A percentile compares a stretch with the other conserved stretches of the same genome.
phyloP scores from a whole-genome alignment of 2,329 filamentous ascomycete species.

The Fusarium drepaniforme region DNA sequence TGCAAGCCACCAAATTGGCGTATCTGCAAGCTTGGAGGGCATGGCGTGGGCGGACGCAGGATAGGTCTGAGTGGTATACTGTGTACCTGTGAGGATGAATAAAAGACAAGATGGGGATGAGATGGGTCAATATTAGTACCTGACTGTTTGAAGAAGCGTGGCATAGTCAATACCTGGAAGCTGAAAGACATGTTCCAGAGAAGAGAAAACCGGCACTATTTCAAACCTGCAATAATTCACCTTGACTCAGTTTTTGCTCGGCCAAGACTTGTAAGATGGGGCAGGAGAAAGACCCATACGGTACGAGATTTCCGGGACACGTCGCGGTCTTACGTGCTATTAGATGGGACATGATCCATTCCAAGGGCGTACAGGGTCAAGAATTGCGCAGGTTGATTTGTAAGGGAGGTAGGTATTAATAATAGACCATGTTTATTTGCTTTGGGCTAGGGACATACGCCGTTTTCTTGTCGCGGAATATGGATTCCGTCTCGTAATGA shows the following conservation, averaged over 20 bases:
- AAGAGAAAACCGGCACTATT: neutral
- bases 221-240: neutral
- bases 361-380: too few relatives aligned
- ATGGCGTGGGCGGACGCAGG: neutral
- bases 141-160: too few relatives aligned
- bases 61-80: too few relatives aligned
- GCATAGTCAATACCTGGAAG: too few relatives aligned
- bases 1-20: neutral
- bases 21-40: neutral
- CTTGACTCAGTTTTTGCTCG: neutral
- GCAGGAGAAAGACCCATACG: neutral
- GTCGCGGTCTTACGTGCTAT: neutral
- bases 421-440: neutral
- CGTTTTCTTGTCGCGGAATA: neutral
- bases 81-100: too few relatives aligned
- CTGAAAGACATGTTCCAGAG: neutral
- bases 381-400: neutral
- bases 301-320: neutral
- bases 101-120: too few relatives aligned
- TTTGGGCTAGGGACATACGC: too few relatives aligned
- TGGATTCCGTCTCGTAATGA: neutral
- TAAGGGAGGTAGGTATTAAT: neutral
- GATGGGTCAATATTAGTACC: too few relatives aligned
- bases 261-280: neutral
- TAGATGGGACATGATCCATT: neutral